A percentile compares a stretch with the other conserved stretches of the same genome.
Evolutionary conservation across 2,329 filamentous ascomycete species (phyloP).

Genomic region (Trichoderma koningiopsis): DNA sequence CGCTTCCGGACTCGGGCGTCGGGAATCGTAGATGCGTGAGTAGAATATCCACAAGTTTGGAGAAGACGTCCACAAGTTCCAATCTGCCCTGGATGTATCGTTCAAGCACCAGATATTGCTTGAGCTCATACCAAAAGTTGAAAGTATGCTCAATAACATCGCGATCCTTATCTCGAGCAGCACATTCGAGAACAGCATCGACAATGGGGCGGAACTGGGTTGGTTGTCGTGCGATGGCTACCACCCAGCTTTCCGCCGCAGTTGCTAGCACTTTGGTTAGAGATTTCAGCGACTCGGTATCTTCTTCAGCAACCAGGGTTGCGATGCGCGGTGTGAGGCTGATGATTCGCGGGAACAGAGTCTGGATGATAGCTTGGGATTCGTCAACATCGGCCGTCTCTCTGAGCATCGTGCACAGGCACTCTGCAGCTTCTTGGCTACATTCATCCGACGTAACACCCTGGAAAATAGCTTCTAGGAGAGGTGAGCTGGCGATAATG

Average conservation of each 20-base stretch:
- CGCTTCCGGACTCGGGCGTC: slow-evolving; percentile 69
- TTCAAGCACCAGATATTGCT: slow-evolving; percentile 91
- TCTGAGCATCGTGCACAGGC: slow-evolving; percentile 84
- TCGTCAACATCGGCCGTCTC: slow-evolving; percentile 96
- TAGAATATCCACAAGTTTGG: slow-evolving; percentile 88
- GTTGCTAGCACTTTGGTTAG: slow-evolving; percentile 90
- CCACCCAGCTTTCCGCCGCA: slow-evolving; percentile 91
- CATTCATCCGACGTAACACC: slow-evolving; percentile 75
- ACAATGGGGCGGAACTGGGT: slow-evolving; percentile 80
- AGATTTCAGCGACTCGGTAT: slow-evolving; percentile 82
- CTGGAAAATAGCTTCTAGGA: slow-evolving; percentile 78
- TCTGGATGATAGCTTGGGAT: slow-evolving; percentile 76
- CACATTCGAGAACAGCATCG: slow-evolving; percentile 89
- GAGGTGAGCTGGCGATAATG: slow-evolving; percentile 80
- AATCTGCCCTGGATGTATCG: slow-evolving; percentile 82
- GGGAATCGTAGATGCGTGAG: slow-evolving; percentile 90
- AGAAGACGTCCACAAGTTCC: slow-evolving; percentile 78
- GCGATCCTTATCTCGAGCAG: slow-evolving; percentile 79
- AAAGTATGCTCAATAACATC: slow-evolving; percentile 95
- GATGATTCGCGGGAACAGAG: slow-evolving; percentile 79
- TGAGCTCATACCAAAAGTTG: slow-evolving; percentile 97
- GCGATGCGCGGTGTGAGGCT: slow-evolving; percentile 75
- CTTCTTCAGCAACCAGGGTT: slow-evolving; percentile 75
- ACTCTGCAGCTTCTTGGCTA: slow-evolving; percentile 87
- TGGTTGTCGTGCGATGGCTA: slow-evolving; percentile 84